A percentile compares a stretch with the other conserved stretches of the same genome.
phyloP scores from a whole-genome alignment of 768 basidiomycete species.

The Antrodiella citrinella region DNA sequence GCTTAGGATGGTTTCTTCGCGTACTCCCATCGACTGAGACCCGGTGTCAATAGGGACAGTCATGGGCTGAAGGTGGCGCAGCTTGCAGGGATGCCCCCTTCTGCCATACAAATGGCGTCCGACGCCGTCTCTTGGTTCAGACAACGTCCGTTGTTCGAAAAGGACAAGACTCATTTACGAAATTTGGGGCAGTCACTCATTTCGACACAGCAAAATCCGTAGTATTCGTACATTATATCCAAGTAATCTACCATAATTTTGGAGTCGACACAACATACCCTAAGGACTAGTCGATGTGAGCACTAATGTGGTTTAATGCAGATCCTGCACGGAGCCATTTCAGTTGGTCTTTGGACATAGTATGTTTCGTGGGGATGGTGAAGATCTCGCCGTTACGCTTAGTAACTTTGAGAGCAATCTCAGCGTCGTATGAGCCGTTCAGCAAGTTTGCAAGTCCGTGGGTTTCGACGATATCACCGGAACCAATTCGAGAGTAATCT shows the following conservation, averaged over 20 bases:
- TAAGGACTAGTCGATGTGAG: constrained; percentile 29
- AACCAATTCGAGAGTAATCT: constrained; percentile 78
- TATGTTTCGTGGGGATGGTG: constrained; percentile 72
- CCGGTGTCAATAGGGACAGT: constrained; percentile 84
- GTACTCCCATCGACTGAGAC: constrained; percentile 73
- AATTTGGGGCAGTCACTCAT: constrained; percentile 11
- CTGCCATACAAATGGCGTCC: constrained; percentile 54
- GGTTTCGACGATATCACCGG: constrained; percentile 80
- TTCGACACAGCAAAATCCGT: background rate
- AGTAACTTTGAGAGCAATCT: constrained; percentile 52
- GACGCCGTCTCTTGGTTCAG: constrained; percentile 38
- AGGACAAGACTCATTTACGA: constrained; percentile 8
- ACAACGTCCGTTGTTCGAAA: constrained; percentile 5
- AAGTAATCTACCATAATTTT: constrained; percentile 1
- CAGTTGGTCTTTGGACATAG: constrained; percentile 84
- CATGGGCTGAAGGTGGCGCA: constrained; percentile 89
- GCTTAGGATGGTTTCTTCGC: constrained; percentile 67
- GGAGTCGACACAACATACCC: constrained; percentile 5
- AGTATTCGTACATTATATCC: constrained; percentile 1
- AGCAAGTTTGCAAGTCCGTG: constrained; percentile 69
- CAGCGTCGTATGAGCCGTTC: constrained; percentile 31
- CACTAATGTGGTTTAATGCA: constrained; percentile 84
- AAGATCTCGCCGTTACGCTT: constrained; percentile 54
- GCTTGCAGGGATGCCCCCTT: constrained; percentile 72
- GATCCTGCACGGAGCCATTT: constrained; percentile 87